Base-by-base conservation (phyloP, 1,139 yeast species). In the Cylindricascospora bacillispora region DNA sequence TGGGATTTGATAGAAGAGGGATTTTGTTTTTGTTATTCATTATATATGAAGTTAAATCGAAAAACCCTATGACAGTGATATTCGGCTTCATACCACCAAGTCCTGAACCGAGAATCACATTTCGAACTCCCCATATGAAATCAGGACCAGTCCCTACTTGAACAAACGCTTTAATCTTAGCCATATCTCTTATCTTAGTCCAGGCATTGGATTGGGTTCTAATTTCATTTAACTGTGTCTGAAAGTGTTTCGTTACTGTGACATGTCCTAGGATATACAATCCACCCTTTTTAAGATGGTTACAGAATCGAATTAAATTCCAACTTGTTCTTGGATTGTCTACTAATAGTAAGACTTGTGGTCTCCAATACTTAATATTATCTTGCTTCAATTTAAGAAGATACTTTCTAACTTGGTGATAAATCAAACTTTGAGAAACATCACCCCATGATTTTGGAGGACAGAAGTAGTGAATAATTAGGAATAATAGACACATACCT, bases 371-470 rank as follows among this genome's bases (percentile, higher is more conserved):
- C 55, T 89, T 89, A 29, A 89, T 95, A 51, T 89, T 93, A 46
- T 89, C 94, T 41, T 83, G 82, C 37, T 83, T 71, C 27, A 89
- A 63, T 31, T 93, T 63, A 32, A 85, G 59, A 27, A 89, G 61
- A 48, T 89, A 89, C 50, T 89, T 89, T 38, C 98, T 64, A 4
- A 89, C 97, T 55, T 89, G 98, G 49, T 89, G 98, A 54, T 89
- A 89, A 31, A 89, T 86, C 39, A 89, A 64, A 27, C 85, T 71
- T 56, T 89, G 97, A 2, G 97, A 85, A 16, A 89, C 95, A 57
- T 89, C 98, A 20, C 98, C 98, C 82, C 95, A 89, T 22, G 85
- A 79, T 52, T 83, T 85, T 4, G 97, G 95, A 2, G 95, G 95
- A 2, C 95, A 79, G 35, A 74, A 67, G 47, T 85, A 83, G 53